Conservation (phyloP, 495 filamentous ascomycete genomes). For the Penicillium waksmanii region DNA sequence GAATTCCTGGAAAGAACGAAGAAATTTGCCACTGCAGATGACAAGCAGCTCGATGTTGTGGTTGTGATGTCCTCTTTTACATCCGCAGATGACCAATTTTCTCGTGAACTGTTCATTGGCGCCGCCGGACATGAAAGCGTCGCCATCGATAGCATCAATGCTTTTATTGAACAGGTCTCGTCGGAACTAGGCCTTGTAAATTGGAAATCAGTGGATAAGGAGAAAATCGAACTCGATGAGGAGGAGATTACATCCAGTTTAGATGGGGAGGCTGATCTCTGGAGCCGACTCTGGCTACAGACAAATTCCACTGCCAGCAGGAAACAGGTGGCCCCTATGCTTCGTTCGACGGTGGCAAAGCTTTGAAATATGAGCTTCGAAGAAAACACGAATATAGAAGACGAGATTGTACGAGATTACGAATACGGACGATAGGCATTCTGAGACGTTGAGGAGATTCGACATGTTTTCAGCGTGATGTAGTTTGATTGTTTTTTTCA, state of each 20-base stretch:
- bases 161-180: conserved; percentile 54
- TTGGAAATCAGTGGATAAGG: conserved; percentile 55
- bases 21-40: conserved; percentile 52
- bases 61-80: conserved; percentile 78
- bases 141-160: conserved; percentile 49
- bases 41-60: conserved; percentile 64
- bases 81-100: conserved; percentile 53
- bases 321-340: conserved; percentile 86
- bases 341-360: conserved; percentile 66
- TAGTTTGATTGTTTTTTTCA: conserved; percentile 6
- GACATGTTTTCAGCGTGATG: not conserved
- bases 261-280: conserved; percentile 23
- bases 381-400: not conserved
- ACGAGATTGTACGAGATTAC: not conserved
- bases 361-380: conserved; percentile 15
- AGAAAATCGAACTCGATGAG: conserved; percentile 29
- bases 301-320: conserved; percentile 68
- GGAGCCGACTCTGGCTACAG: conserved; percentile 68
- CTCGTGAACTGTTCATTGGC: conserved; percentile 75
- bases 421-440: too few species aligned
- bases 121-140: conserved; percentile 45
- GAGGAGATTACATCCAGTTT: conserved; percentile 40
- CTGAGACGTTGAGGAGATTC: not conserved
- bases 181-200: conserved; percentile 59
- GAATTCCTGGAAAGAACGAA: conserved; percentile 53